Base-by-base conservation (phyloP, 2,329 filamentous ascomycete genomes). In the Pseudocercospora fuligena region DNA sequence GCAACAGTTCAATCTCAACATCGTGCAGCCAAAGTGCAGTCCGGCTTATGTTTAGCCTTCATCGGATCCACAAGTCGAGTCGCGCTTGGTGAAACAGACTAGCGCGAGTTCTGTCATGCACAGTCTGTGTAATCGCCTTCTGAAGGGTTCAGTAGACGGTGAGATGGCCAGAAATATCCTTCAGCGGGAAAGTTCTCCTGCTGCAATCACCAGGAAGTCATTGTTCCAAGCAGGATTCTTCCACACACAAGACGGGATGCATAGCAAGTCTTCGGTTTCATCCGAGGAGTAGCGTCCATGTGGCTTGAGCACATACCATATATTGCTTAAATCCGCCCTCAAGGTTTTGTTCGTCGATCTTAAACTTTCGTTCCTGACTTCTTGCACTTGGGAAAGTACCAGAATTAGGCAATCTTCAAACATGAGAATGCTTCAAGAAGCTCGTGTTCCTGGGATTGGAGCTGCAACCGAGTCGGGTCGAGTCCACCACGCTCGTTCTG, bases 1-100 rank as follows among this genome's bases (percentile, higher is more conserved):
- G 49, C 49, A 29, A 3, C 49, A 16, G 49, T 29, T 25, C 19
- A 25, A 16, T 25, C 5, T 14, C 49, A 29, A 54, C 2, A 1
- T 56, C 9, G 7, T 31, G 25, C 9, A 54, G 25, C 9, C 25
- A 27, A n/a, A 54, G 51, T 60, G 33, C 33, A 43, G 57, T 47
- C 57, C 57, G 57, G 33, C 40, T 25, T 47, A 27, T 27, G 21
- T 46, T 43, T 60, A 60, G 57, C 33, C 40, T 47, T 27, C 16
- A 4, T 19, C 40, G 12, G 21, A 27, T 43, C 57, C 21, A n/a
- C 5, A 27, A 43, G 36, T 60, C 40, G 57, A 60, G 21, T 60
- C 57, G 57, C 27, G 57, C 31, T 40, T 5, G 33, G 5, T 46
- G 57, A 43, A 60, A 54, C 51, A 31, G 21, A n/a, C 21, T 25